Conservation (phyloP, 768 basidiomycete genomes). For the Trametes gibbosa region DNA sequence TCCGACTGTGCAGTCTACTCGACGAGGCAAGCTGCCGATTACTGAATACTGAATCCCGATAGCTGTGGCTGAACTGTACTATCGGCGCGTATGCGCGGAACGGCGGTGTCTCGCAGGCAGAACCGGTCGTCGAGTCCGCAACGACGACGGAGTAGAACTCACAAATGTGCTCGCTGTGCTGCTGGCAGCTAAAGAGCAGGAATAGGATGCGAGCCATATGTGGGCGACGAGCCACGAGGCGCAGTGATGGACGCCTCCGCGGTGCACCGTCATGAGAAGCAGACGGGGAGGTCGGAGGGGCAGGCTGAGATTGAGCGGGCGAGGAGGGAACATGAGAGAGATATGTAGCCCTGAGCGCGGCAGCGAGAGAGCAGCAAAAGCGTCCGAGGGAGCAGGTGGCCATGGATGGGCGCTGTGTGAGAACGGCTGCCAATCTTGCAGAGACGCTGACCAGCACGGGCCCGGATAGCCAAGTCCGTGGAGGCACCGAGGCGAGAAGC, state of each 20-base stretch:
- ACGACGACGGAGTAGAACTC: no score
- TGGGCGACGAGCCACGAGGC: neutral
- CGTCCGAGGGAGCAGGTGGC: conserved; percentile 5
- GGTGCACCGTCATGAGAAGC: neutral
- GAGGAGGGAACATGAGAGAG: neutral
- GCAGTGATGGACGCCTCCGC: neutral
- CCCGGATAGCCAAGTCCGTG: conserved; percentile 2
- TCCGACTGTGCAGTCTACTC: no score
- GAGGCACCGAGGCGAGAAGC: neutral
- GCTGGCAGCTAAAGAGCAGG: neutral
- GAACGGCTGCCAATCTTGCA: conserved; percentile 5
- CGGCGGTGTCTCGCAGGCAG: no score
- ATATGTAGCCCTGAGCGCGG: conserved; percentile 15
- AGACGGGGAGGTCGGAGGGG: conserved; percentile 7
- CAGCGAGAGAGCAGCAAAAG: neutral
- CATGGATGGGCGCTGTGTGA: neutral
- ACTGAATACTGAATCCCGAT: no score
- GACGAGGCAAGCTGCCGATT: no score
- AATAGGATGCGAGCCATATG: neutral
- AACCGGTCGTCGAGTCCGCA: no score
- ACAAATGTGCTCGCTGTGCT: no score
- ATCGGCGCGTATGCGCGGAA: no score
- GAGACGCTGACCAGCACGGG: conserved; percentile 2
- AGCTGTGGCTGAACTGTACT: no score
- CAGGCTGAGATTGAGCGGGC: neutral